These are phyloP conservation scores for Conringia planisiliqua DNA, from an alignment of 345 rosid genomes.

Conservation along the genomic window DNA sequence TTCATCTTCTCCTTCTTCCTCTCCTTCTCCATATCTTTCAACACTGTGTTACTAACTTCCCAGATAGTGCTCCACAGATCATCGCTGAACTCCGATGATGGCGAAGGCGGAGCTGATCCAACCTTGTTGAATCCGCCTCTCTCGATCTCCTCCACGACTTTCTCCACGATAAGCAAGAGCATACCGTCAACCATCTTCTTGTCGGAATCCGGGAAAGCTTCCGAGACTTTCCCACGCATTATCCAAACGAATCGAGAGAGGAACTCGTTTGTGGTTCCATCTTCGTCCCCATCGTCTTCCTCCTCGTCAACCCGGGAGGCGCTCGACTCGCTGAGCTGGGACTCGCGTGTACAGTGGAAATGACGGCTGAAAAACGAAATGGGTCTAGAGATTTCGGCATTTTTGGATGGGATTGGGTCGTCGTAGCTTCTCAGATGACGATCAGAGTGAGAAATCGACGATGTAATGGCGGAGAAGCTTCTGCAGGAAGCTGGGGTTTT, in stretches of 20 bases:
- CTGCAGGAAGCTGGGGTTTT: slow-evolving; percentile 8
- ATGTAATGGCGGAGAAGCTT: slow-evolving; percentile 29
- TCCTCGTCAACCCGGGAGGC: slow-evolving; percentile 31
- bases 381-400: slow-evolving; percentile 19
- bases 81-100: slow-evolving; percentile 51
- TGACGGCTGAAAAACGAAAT: slow-evolving; percentile 28
- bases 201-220: slow-evolving; percentile 56
- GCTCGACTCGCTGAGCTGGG: slow-evolving; percentile 25
- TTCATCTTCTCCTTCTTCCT: slow-evolving; percentile 85
- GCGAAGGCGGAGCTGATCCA: slow-evolving; percentile 31
- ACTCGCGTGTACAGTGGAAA: slow-evolving; percentile 41
- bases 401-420: neutral
- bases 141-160: slow-evolving; percentile 70
- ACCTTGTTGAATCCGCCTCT: slow-evolving; percentile 49
- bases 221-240: slow-evolving; percentile 68
- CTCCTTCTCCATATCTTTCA: slow-evolving; percentile 81
- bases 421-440: slow-evolving; percentile 7
- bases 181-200: slow-evolving; percentile 61
- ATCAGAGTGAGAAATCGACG: slow-evolving; percentile 19
- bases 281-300: slow-evolving; percentile 49
- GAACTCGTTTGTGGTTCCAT: slow-evolving; percentile 63
- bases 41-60: slow-evolving; percentile 78
- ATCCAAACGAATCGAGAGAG: slow-evolving; percentile 77
- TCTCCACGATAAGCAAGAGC: slow-evolving; percentile 70
- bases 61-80: slow-evolving; percentile 77